phyloP scores from a whole-genome alignment of 768 basidiomycete genomes.

The Gymnopilus dilepis region DNA sequence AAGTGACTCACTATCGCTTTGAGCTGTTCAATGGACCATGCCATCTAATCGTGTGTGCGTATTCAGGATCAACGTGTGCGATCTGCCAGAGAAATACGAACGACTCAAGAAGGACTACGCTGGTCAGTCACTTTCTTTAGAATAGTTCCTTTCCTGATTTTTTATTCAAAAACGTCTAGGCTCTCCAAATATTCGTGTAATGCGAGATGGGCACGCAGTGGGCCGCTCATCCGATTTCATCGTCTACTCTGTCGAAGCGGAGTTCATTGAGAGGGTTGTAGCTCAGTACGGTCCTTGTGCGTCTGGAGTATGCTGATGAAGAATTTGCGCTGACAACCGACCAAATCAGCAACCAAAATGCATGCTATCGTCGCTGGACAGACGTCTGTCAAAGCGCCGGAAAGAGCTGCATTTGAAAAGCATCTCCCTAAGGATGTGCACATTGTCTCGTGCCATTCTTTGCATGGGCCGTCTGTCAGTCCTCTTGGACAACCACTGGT shows the following conservation, averaged over 20 bases:
- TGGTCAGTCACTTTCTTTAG: conserved; percentile 46
- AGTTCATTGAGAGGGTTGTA: conserved; percentile 82
- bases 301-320: conserved; percentile 32
- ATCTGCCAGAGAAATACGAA: conserved; percentile 77
- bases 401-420: conserved; percentile 86
- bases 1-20: conserved; percentile 51
- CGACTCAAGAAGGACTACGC: conserved; percentile 62
- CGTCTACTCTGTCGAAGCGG: conserved; percentile 96
- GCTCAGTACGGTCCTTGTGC: conserved; percentile 89
- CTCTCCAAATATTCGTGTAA: conserved; percentile 63
- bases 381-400: conserved; percentile 96
- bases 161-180: conserved; percentile 38
- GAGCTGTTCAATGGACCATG: neutral
- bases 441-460: conserved; percentile 92
- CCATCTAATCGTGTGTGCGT: neutral
- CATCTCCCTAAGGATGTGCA: conserved; percentile 85
- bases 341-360: conserved; percentile 79
- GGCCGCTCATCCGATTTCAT: conserved; percentile 91
- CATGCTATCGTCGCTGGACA: conserved; percentile 94
- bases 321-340: conserved; percentile 10
- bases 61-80: conserved; percentile 87
- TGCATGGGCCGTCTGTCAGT: conserved; percentile 92
- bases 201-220: conserved; percentile 83
- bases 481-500: conserved; percentile 92
- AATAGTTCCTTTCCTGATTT: neutral